Conservation (phyloP, 495 filamentous ascomycete genomes). For the Podospora anserina region DNA sequence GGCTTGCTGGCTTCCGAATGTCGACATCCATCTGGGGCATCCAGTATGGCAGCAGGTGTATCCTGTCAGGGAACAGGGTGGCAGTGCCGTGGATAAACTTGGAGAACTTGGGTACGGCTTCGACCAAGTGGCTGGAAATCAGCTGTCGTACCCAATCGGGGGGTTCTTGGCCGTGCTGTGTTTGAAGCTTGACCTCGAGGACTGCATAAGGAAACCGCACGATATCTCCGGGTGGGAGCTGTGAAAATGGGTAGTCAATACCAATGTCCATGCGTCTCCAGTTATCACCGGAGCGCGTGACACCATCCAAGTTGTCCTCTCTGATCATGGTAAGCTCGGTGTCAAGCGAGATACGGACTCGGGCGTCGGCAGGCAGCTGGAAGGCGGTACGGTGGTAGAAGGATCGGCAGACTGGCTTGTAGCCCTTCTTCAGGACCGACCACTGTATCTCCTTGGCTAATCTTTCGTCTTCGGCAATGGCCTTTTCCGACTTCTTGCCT, state of each 20-base stretch:
- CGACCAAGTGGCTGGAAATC: conserved; percentile 87
- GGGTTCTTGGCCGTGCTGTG: conserved; percentile 93
- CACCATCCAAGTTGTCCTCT: conserved; percentile 90
- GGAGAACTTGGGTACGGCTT: conserved; percentile 97
- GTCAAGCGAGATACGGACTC: conserved; percentile 94
- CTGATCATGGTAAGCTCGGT: conserved; percentile 92
- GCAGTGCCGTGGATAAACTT: conserved; percentile 98
- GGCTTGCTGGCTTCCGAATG: conserved; percentile 86
- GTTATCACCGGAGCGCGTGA: conserved; percentile 72
- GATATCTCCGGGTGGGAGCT: conserved; percentile 78
- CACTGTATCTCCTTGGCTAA: conserved; percentile 92
- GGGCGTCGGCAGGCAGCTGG: conserved; percentile 91
- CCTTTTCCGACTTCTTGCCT: conserved; percentile 83
- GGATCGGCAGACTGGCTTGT: conserved; percentile 81
- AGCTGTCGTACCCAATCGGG: conserved; percentile 94
- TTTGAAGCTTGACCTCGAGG: conserved; percentile 96
- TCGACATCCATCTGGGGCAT: conserved; percentile 97
- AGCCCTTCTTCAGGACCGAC: conserved; percentile 75
- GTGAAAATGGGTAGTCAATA: conserved; percentile 90
- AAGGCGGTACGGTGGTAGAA: conserved; percentile 99
- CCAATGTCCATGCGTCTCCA: conserved; percentile 98
- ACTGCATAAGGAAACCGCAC: conserved; percentile 95
- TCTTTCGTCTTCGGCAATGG: conserved; percentile 85
- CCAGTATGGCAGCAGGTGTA: conserved; percentile 93
- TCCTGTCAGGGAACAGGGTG: conserved; percentile 78